A percentile compares a stretch with the other conserved stretches of the same genome.
Conservation (phyloP, 2,329 filamentous ascomycete genomes). For the Cladophialophora exuberans region DNA sequence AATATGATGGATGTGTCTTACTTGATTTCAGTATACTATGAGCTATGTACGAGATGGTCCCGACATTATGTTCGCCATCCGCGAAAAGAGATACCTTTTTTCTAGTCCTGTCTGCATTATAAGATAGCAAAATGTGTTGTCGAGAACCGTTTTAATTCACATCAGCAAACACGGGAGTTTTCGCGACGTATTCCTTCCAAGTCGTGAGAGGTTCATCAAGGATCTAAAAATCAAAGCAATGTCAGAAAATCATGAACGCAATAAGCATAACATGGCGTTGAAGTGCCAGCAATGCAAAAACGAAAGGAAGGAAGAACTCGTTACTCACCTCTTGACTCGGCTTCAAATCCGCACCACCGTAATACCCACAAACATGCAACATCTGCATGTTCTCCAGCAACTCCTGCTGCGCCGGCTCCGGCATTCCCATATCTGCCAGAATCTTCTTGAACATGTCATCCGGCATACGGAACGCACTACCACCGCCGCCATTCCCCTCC, state of each 20-base stretch:
- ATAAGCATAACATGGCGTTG: too few species aligned
- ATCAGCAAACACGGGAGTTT: conserved; percentile 3
- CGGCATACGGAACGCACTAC: conserved; percentile 41
- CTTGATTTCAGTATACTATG: too few species aligned
- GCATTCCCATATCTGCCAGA: conserved; percentile 41
- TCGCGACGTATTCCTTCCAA: conserved; percentile 9
- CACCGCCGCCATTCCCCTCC: conserved; percentile 38
- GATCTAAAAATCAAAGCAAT: background rate
- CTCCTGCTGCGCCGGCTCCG: conserved; percentile 44
- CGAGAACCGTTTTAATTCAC: background rate
- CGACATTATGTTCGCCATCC: too few species aligned
- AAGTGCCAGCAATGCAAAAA: background rate
- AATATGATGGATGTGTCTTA: too few species aligned
- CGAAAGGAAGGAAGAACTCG: background rate
- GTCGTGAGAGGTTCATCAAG: conserved; percentile 5
- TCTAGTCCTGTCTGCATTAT: background rate
- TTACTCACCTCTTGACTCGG: conserved; percentile 8
- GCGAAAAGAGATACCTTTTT: too few species aligned
- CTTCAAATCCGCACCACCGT: conserved; percentile 42
- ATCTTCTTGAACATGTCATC: conserved; percentile 49
- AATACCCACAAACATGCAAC: conserved; percentile 57
- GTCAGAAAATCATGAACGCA: conserved; percentile 2
- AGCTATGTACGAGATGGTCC: too few species aligned
- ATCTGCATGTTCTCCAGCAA: conserved; percentile 58
- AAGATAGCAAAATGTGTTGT: too few species aligned